Evolutionary conservation across 208 protist genomes (phyloP).

Genomic region (Acanthamoeba triangularis): DNA sequence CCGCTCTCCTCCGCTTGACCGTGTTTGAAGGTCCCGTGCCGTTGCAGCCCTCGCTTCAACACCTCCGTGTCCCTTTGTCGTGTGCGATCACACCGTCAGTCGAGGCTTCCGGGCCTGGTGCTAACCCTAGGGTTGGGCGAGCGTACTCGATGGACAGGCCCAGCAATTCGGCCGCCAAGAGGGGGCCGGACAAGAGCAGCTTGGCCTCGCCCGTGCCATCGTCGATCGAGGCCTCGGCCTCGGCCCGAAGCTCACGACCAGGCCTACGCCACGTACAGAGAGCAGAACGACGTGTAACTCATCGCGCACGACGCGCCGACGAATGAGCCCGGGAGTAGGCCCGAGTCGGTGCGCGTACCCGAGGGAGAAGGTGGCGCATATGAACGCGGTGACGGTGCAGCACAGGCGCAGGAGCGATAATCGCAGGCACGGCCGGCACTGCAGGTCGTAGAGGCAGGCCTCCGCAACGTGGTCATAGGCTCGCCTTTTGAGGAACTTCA

Average conservation of each 20-base stretch:
- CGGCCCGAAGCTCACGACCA: not conserved
- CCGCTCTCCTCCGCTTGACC: too few relatives aligned
- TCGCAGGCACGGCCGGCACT: not conserved
- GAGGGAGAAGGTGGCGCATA: not conserved
- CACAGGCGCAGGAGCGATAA: not conserved
- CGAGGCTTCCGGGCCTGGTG: too few relatives aligned
- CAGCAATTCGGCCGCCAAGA: not conserved
- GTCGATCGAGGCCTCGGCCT: not conserved
- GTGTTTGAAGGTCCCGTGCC: not conserved
- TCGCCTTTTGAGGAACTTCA: not conserved
- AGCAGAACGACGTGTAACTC: not conserved
- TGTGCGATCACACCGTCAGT: not conserved
- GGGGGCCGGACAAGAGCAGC: not conserved
- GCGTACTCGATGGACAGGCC: not conserved
- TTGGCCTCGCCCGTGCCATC: not conserved
- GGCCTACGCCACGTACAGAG: not conserved
- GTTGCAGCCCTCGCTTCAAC: constrained; percentile 9
- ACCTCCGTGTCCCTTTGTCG: not conserved
- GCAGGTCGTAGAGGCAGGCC: not conserved
- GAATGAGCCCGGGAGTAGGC: too few relatives aligned
- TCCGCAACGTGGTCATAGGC: not conserved
- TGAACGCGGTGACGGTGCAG: not conserved
- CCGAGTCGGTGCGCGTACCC: too few relatives aligned
- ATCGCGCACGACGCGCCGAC: too few relatives aligned
- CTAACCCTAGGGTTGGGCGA: too few relatives aligned